Conservation (phyloP, 495 filamentous ascomycete genomes). For the Halenospora varia region DNA sequence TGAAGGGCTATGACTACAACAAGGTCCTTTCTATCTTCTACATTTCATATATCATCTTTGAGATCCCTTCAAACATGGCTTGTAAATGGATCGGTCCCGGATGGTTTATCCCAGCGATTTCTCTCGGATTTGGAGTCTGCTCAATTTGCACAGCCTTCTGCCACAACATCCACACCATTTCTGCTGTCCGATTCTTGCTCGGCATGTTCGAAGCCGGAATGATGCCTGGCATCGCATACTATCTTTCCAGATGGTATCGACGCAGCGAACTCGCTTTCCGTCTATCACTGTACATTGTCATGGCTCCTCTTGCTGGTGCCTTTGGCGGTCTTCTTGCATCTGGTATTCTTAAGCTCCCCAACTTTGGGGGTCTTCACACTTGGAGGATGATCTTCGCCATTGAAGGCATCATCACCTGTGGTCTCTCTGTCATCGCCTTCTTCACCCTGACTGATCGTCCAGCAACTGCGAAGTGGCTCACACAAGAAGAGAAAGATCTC, state of each 20-base stretch:
- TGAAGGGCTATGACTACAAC: conserved; percentile 68
- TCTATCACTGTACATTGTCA: conserved; percentile 70
- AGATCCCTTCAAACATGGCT: conserved; percentile 61
- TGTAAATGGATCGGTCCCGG: conserved; percentile 61
- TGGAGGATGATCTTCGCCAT: conserved; percentile 70
- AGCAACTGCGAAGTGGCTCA: conserved; percentile 56
- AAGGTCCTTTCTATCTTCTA: conserved; percentile 59
- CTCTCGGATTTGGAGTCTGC: conserved; percentile 40
- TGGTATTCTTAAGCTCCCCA: conserved; percentile 49
- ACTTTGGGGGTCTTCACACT: conserved; percentile 40
- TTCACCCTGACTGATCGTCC: conserved; percentile 57
- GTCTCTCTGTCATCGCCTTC: conserved; percentile 46
- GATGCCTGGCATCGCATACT: conserved; percentile 71
- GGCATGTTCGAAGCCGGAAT: conserved; percentile 67
- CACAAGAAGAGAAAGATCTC: conserved; percentile 48
- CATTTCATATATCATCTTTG: conserved; percentile 66
- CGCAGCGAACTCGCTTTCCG: conserved; percentile 64
- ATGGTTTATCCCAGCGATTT: conserved; percentile 59
- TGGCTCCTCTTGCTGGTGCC: conserved; percentile 64
- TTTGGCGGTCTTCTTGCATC: conserved; percentile 69
- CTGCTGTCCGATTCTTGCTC: conserved; percentile 49
- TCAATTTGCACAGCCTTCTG: conserved; percentile 40
- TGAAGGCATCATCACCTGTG: conserved; percentile 59
- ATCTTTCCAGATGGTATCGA: conserved; percentile 67
- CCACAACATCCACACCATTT: conserved; percentile 31